Evolutionary conservation across 805 yeast species (phyloP).

Genomic region (Zygoascus ofunaensis): DNA sequence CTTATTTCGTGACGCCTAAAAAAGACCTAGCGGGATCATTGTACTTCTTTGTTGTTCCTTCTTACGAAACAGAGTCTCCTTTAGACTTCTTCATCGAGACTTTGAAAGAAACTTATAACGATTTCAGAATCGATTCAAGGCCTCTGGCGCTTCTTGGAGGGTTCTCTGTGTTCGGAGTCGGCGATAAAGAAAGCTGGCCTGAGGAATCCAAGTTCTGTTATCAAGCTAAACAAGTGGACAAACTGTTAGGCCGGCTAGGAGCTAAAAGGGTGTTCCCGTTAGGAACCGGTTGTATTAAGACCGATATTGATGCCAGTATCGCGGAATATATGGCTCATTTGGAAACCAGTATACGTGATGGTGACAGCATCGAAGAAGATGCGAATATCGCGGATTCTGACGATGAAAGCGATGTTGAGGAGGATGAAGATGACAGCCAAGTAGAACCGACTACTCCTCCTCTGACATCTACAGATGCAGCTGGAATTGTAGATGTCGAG

Average conservation of each 20-base stretch:
- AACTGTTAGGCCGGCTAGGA: constrained; percentile 72
- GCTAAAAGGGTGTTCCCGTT: constrained; percentile 75
- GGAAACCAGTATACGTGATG: constrained; percentile 52
- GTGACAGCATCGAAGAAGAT: constrained; percentile 45
- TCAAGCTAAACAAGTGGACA: constrained; percentile 70
- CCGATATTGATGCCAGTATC: constrained; percentile 42
- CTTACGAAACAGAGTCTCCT: constrained; percentile 89
- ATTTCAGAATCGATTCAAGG: constrained; percentile 75
- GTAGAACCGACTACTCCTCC: constrained; percentile 1
- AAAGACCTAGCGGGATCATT: constrained; percentile 31
- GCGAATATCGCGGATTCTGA: constrained; percentile 49
- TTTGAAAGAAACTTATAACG: constrained; percentile 69
- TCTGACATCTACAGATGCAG: constrained; percentile 27
- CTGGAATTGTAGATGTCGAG: constrained; percentile 67
- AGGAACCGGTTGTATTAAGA: constrained; percentile 76
- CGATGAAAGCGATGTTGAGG: constrained; percentile 23
- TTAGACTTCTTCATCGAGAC: constrained; percentile 79
- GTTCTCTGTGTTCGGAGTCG: constrained; percentile 77
- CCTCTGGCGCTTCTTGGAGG: constrained; percentile 67
- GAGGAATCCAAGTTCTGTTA: constrained; percentile 63
- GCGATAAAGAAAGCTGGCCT: constrained; percentile 82
- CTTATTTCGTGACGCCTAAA: constrained; percentile 61
- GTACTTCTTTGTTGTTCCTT: constrained; percentile 72
- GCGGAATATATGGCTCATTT: constrained; percentile 60
- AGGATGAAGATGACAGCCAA: constrained; percentile 25